Base-by-base conservation (phyloP, 2,329 filamentous ascomycete species). In the Neonectria sp. region DNA sequence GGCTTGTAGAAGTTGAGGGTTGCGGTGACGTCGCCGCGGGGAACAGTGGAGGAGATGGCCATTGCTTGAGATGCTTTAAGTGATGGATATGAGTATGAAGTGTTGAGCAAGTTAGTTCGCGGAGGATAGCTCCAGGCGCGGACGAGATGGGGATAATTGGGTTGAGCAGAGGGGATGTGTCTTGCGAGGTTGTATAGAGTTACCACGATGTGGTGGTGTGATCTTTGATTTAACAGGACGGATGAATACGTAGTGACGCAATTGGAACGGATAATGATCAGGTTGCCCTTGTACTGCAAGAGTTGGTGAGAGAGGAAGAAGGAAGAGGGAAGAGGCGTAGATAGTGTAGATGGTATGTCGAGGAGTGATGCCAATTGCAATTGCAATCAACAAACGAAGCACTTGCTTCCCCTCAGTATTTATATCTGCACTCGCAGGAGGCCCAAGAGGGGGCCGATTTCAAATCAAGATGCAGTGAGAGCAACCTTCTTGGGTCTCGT, bases 1-100 rank as follows among this genome's bases (percentile, higher is more conserved):
- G 88, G 85, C 12, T 78, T 71, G 81, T 88, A 93, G 85, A 92
- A 95, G 81, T 89, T 87, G 35, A 95, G 83, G n/a, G 79, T 80
- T 11, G 91, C 87, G 53, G 84, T 84, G 67, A 92, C 88, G 70
- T 89, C 84, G 68, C 93, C 93, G 64, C 89, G 82, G 45, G 86
- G 86, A 13, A 86, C 76, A n/a, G 71, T 55, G 51, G 81, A 78
- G 49, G 81, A 72, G 73, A 82, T 79, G 71, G 82, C 80, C 83
- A 85, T 85, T 63, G 63, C 73, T 63, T 70, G 11, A 56, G 64
- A 49, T 52, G 63, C 12, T 31, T 52, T 15, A 6, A 25, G 29
- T 17, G 21, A n/a, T 35, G 24, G 37, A 27, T 25, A 33, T 56
- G 35, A 51, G 27, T 29, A 4, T 27, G 48, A 15, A 33, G 17